These are phyloP conservation scores for Phylloporus sp. DNA, from an alignment of 768 basidiomycete species.

Conservation along the genomic window DNA sequence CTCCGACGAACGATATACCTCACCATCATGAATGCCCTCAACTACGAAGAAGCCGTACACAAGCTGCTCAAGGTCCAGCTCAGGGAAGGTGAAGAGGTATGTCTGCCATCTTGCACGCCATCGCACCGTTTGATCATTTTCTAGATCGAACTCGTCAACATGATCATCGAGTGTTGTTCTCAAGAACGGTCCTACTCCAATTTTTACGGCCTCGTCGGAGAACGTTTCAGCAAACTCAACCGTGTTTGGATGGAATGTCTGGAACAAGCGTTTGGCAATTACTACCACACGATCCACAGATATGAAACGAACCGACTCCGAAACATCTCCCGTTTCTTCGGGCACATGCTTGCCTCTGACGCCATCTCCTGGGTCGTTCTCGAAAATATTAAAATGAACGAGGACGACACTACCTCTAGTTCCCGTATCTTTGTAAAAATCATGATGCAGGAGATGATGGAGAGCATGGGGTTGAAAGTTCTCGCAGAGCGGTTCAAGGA, in stretches of 20 bases:
- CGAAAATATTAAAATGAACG: slow-evolving; percentile 85
- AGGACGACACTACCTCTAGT: slow-evolving; percentile 95
- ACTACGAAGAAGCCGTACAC: slow-evolving; percentile 98
- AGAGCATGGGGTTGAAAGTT: slow-evolving; percentile 83
- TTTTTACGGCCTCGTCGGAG: slow-evolving; percentile 96
- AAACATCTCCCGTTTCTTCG: slow-evolving; percentile 96
- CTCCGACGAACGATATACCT: slow-evolving; percentile 90
- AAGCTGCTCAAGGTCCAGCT: slow-evolving; percentile 93
- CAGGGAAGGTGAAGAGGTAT: slow-evolving; percentile 89
- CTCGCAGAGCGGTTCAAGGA: slow-evolving; percentile 91
- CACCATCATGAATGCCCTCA: slow-evolving; percentile 98
- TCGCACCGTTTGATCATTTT: neutral
- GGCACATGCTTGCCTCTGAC: slow-evolving; percentile 83
- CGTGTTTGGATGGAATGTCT: slow-evolving; percentile 89
- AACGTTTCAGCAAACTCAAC: slow-evolving; percentile 95
- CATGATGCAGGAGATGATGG: slow-evolving; percentile 91
- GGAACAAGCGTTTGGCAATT: slow-evolving; percentile 81
- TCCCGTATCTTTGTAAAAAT: slow-evolving; percentile 98
- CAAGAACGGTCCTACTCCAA: slow-evolving; percentile 96
- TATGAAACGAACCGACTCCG: slow-evolving; percentile 98
- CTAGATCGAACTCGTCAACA: slow-evolving; percentile 95
- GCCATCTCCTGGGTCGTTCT: slow-evolving; percentile 86
- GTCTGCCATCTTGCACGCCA: slow-evolving; percentile 10
- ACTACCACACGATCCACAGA: slow-evolving; percentile 95
- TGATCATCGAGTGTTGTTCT: slow-evolving; percentile 99